Evolutionary conservation across 2,329 filamentous ascomycete genomes (phyloP).

Genomic region (Niveomyces coronatus): DNA sequence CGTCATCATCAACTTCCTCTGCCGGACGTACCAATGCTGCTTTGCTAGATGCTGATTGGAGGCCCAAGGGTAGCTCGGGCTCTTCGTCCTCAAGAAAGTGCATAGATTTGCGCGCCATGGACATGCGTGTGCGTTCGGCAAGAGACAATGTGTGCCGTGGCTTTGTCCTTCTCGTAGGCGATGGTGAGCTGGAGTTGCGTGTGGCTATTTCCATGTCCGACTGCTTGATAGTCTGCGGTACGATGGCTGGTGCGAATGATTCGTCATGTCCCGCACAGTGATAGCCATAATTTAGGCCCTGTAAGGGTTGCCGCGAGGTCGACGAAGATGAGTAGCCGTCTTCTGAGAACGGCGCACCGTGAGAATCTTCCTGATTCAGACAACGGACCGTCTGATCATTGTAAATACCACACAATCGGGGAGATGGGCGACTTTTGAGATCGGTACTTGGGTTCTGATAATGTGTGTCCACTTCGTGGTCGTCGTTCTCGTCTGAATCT

Average conservation of each 20-base stretch:
- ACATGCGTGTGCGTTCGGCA: slow-evolving; percentile 69
- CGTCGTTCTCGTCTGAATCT: slow-evolving; percentile 39
- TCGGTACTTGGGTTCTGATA: background rate
- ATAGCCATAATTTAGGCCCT: background rate
- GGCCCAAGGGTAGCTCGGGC: slow-evolving; percentile 15
- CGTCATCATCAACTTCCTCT: slow-evolving; percentile 17
- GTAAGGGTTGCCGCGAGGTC: slow-evolving; percentile 2
- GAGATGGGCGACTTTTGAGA: no score
- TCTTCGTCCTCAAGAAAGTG: slow-evolving; percentile 23
- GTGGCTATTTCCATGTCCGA: background rate
- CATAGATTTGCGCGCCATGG: slow-evolving; percentile 56
- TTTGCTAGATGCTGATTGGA: slow-evolving; percentile 10
- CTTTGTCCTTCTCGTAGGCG: slow-evolving; percentile 39
- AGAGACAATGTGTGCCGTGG: slow-evolving; percentile 51
- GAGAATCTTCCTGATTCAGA: background rate
- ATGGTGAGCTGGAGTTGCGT: slow-evolving; percentile 35
- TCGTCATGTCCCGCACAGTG: slow-evolving; percentile 4
- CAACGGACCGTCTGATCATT: slow-evolving; percentile 6
- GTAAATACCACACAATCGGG: slow-evolving; percentile 2
- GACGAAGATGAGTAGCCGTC: slow-evolving; percentile 4
- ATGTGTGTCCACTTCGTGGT: slow-evolving; percentile 13
- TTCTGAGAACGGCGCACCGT: background rate
- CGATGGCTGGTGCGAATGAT: background rate
- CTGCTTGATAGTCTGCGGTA: background rate
- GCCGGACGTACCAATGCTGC: slow-evolving; percentile 2